Base-by-base conservation (phyloP, 495 filamentous ascomycete genomes). In the Neurospora terricola region DNA sequence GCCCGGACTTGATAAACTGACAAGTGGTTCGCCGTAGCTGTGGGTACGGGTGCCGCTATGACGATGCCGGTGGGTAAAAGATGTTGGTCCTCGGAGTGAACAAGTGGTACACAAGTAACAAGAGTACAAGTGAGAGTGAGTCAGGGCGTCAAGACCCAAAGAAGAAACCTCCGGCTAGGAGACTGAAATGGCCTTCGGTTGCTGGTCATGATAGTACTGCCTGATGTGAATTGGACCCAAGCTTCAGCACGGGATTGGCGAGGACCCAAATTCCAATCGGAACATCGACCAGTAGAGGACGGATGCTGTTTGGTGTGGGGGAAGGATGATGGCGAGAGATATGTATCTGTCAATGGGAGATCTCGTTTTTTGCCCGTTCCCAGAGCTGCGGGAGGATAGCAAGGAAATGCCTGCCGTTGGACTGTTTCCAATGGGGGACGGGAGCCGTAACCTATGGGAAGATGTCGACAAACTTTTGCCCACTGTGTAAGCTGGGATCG, bases 181-280 rank as follows among this genome's bases (percentile, higher is more conserved):
- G 84, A 87, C 79, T 79, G 81, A 80, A 85, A 80, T 76, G 82
- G 82, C 73, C 81, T 81, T 81, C 80, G 83, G 82, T 84, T 83
- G 84, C 83, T 83, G 81, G 83, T 87, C 86, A 88, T 88, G 86
- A 87, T 88, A 87, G 78, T 82, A 76, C 81, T 75, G 75, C 79
- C 75, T 72, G 74, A 72, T 34, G 27, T 12, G 30, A 66, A 66
- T 36, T 18, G 54, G 12, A 18, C 14, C 54, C 54, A 66, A 3
- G 27, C 27, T 36, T 66, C 54, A 34, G 14, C 14, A 34, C 54
- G 14, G 54, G 54, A 34, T 34, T 34, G 54, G 54, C 27, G 54
- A 66, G 14, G 12, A 66, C 27, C 3, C 54, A 30, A 62, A 66
- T 34, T 66, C 54, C 54, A 30, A 34, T 30, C 23, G 12, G 27